Evolutionary conservation across 169 alveolate genomes (phyloP), one percentile per base, ranked within the genome.

Genomic region (Plasmodium adleri): DNA sequence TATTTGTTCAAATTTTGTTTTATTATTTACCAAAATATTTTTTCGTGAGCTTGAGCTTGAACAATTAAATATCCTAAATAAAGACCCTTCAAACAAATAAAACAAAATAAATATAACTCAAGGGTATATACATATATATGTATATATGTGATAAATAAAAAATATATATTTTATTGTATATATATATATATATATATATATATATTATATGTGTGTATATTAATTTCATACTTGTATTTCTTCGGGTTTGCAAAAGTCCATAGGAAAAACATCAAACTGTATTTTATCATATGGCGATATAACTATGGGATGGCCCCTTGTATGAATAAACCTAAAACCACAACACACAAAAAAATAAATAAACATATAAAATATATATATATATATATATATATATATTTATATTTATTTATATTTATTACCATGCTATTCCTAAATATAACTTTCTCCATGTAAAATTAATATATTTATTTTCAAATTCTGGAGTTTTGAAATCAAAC

Each of bases 231-330:
- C 88, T 47, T 75, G 88, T 10, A 75, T 75, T 39, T 75, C 88
- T 52, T 75, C 88, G 28, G 88, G 88, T n/a, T 75, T 75, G 45
- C 88, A 75, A 63, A 75, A 75, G n/a, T 75, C 88, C 88, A 75
- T 75, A 28, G 88, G 20, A 60, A 75, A 75, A 6, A 72, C 62
- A 24, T 75, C 75, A 28, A 75, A 63, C 50, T 75, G 88, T 10
- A 75, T 75, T 67, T 68, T 52, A 3, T 75, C 88, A 43, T 62
- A 47, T 2, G 88, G 88, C 17, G 72, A 45, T n/a, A 75, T 24
- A 63, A 75, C 67, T 62, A 75, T 75, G 8, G 88, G 88, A 56
- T 75, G 88, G 3, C 88, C 88, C 10, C 88, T 62, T 15, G 88
- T 75, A 67, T 75, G 88, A 47, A 75, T 75, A 68, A 63, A 75